Evolutionary conservation across 345 rosid species (phyloP).

Genomic region (Eucalyptus cloeziana): DNA sequence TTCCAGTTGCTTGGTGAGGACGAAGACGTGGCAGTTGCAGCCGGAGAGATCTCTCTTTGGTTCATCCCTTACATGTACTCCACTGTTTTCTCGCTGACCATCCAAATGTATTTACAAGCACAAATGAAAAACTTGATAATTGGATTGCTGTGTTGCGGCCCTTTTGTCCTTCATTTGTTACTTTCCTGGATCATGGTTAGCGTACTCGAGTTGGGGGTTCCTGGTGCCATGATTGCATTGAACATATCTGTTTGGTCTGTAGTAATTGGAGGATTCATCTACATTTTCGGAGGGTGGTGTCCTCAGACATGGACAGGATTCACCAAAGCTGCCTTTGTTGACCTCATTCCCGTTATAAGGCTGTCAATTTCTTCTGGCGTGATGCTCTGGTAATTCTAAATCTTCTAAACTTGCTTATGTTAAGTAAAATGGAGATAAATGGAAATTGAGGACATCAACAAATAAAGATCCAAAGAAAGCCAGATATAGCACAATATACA

Average conservation of each 20-base stretch:
- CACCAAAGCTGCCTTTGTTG: not conserved
- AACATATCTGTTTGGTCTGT: not conserved
- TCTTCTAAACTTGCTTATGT: not conserved
- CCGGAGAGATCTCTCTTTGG: not conserved
- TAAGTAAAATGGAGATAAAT: not conserved
- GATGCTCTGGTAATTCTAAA: not conserved
- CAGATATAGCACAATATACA: not conserved
- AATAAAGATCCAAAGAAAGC: not conserved
- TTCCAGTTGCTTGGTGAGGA: not conserved
- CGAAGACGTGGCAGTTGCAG: not conserved
- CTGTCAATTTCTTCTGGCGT: not conserved
- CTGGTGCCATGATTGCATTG: not conserved
- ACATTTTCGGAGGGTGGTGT: not conserved
- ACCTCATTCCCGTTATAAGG: not conserved
- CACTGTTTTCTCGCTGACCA: not conserved
- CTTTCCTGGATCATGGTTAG: not conserved
- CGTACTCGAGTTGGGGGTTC: not conserved
- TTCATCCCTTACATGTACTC: not conserved
- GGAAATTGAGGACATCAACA: not conserved
- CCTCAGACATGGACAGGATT: not conserved
- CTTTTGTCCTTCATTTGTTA: not conserved
- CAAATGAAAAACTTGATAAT: not conserved
- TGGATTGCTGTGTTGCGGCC: not conserved
- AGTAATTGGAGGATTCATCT: not conserved
- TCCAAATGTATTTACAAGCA: constrained; percentile 24